A percentile compares a stretch with the other conserved stretches of the same genome.
Evolutionary conservation across 2,329 filamentous ascomycete species (phyloP).

Genomic region (Coleophoma eucalyptorum): DNA sequence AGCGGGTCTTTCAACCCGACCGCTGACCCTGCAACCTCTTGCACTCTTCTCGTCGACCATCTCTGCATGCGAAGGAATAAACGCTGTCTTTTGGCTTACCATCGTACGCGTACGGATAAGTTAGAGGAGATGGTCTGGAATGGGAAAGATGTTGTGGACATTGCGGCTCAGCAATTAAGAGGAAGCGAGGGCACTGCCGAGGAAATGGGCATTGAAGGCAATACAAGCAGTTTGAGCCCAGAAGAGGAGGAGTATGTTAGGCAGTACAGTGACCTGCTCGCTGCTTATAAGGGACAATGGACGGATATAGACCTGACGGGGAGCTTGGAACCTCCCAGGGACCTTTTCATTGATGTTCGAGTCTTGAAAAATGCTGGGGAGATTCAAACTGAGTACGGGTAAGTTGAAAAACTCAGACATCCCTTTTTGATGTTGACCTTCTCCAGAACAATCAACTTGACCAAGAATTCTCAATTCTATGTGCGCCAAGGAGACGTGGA

Average conservation of each 20-base stretch:
- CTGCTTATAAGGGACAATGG: slow-evolving; percentile 98
- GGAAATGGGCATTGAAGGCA: slow-evolving; percentile 39
- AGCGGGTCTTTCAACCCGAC: slow-evolving; percentile 84
- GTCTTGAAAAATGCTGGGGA: slow-evolving; percentile 96
- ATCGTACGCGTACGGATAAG: slow-evolving; percentile 84
- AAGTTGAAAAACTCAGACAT: slow-evolving; percentile 31
- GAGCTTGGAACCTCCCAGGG: slow-evolving; percentile 86
- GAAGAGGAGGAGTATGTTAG: slow-evolving; percentile 96
- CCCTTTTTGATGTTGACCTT: neutral
- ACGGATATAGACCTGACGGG: slow-evolving; percentile 96
- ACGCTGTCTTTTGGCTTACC: slow-evolving; percentile 90
- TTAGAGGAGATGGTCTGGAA: slow-evolving; percentile 93
- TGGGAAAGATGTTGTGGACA: slow-evolving; percentile 77
- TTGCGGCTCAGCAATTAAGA: slow-evolving; percentile 51
- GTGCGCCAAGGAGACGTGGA: slow-evolving; percentile 96
- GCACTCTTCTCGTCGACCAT: slow-evolving; percentile 87
- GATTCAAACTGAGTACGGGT: slow-evolving; percentile 99
- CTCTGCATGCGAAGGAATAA: slow-evolving; percentile 95
- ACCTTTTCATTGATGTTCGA: slow-evolving; percentile 94
- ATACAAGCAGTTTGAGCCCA: slow-evolving; percentile 78
- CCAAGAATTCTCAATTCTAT: slow-evolving; percentile 97
- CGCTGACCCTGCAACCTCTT: slow-evolving; percentile 78
- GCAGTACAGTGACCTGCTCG: slow-evolving; percentile 85
- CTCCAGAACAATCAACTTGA: slow-evolving; percentile 82
- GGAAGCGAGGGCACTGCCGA: slow-evolving; percentile 26